Base-by-base conservation (phyloP, 306 rosid genomes). In the Trifolium subterraneum region DNA sequence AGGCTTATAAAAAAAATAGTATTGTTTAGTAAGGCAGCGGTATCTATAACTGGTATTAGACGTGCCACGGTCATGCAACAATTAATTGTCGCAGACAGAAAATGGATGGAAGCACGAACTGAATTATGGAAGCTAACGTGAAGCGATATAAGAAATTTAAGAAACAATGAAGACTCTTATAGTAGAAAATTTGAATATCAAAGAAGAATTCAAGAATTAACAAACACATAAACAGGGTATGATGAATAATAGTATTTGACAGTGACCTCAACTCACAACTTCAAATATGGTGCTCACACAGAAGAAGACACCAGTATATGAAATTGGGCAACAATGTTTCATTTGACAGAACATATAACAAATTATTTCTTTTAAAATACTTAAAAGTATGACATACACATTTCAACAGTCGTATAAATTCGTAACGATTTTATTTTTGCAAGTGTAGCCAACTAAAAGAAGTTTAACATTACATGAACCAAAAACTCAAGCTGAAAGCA, bases 401-500 rank as follows among this genome's bases (percentile, higher is more conserved):
- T n/a, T n/a, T n/a, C 33, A 4, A 29, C 4, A 29, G 6, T 42
- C 42, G 15, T 33, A n/a, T 33, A 4, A 61, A 13, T 33, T 62
- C 56, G 14, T 33, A 8, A 33, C 16, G 22, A 62, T n/a, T 31
- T 35, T 62, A 62, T 35, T 62, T 62, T 62, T n/a, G 23, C 7
- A 62, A 16, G 27, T 33, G 27, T 35, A 33, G 15, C 47, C 68
- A n/a, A 62, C 25, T 16, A 33, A 4, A 63, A 33, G 33, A n/a
- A 13, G 41, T 15, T 31, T 15, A 63, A 16, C 23, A 35, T 35
- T n/a, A 62, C 20, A 63, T 33, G 45, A 62, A 63, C 45, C 68
- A 59, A 59, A 63, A 63, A 63, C 14, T 16, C 27, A 63, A 63
- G 12, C 9, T 60, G 18, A 60, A 61, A 61, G 44, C 42, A 14